Evolutionary conservation across 192 early-diverging fungal species (phyloP).

Genomic region (Mortierella hygrophila): DNA sequence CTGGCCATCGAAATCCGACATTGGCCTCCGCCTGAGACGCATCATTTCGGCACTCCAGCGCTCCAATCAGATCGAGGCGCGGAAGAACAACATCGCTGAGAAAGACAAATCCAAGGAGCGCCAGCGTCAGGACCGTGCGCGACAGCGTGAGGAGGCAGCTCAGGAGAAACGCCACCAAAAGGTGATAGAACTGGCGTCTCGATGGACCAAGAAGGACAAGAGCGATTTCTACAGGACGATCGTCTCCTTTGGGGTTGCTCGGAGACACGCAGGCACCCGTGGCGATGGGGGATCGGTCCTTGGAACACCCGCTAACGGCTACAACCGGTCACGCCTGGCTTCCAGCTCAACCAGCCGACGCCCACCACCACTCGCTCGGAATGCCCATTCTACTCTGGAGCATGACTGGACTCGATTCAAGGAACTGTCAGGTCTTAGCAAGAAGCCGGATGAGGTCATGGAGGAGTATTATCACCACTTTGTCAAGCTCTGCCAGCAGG

Average conservation of each 20-base stretch:
- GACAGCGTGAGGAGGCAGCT: constrained; percentile 55
- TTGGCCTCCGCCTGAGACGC: constrained; percentile 69
- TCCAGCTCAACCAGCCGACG: constrained; percentile 20
- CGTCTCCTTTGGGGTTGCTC: constrained; percentile 67
- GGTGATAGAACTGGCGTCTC: constrained; percentile 54
- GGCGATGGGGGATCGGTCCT: constrained; percentile 19
- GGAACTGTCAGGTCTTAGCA: constrained; percentile 71
- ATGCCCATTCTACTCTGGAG: not conserved
- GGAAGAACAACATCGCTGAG: constrained; percentile 49
- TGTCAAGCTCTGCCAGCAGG: constrained; percentile 70
- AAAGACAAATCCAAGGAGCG: constrained; percentile 59
- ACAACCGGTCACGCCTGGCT: constrained; percentile 67
- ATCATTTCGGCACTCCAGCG: constrained; percentile 68
- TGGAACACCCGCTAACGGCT: constrained; percentile 58
- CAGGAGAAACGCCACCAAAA: constrained; percentile 56
- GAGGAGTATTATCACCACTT: constrained; percentile 73
- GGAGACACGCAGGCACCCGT: constrained; percentile 16
- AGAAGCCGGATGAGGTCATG: constrained; percentile 77
- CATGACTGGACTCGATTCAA: constrained; percentile 78
- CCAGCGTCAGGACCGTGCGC: constrained; percentile 50
- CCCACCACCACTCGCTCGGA: constrained; percentile 1
- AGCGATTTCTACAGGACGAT: constrained; percentile 67
- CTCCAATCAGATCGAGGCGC: constrained; percentile 58
- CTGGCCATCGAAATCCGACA: constrained; percentile 74
- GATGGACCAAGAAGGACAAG: constrained; percentile 68